Percentiles rank a stretch among this genome's conserved stretches.
Conservation (phyloP, 805 yeast genomes). For the Sugiyamaella boreocaroliniensis region DNA sequence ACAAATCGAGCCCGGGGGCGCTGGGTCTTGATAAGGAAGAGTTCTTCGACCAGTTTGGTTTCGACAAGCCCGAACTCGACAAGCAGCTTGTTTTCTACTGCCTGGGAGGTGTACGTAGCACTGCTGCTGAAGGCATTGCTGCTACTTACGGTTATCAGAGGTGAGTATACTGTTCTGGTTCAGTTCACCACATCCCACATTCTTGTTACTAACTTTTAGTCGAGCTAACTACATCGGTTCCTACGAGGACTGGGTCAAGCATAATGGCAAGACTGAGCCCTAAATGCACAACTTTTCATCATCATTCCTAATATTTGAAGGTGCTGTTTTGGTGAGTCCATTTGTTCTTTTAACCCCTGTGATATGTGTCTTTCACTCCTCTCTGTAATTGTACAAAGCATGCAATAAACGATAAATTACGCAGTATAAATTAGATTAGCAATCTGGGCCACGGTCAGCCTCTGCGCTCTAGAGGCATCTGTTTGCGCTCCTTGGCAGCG, state of each 20-base stretch:
- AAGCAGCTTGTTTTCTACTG: constrained; percentile 84
- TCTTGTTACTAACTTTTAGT: constrained; percentile 12
- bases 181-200: too few relatives aligned
- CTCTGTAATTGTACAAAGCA: background rate
- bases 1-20: constrained; percentile 89
- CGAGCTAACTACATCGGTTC: constrained; percentile 86
- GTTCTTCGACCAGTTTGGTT: constrained; percentile 73
- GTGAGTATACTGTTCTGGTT: constrained; percentile 10
- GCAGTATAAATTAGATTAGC: background rate
- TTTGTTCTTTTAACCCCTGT: too few relatives aligned
- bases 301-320: background rate
- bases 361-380: too few relatives aligned
- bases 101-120: constrained; percentile 84
- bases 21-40: constrained; percentile 71
- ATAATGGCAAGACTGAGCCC: constrained; percentile 29
- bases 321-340: background rate
- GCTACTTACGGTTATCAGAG: constrained; percentile 79
- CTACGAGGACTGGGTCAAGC: constrained; percentile 70
- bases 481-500: constrained; percentile 34
- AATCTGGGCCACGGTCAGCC: constrained; percentile 1
- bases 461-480: constrained; percentile 31
- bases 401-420: background rate
- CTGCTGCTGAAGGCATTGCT: constrained; percentile 88
- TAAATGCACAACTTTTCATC: background rate
- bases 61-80: constrained; percentile 64